phyloP scores from a whole-genome alignment of 2,329 filamentous ascomycete genomes.

The Fusarium keratoplasticum region DNA sequence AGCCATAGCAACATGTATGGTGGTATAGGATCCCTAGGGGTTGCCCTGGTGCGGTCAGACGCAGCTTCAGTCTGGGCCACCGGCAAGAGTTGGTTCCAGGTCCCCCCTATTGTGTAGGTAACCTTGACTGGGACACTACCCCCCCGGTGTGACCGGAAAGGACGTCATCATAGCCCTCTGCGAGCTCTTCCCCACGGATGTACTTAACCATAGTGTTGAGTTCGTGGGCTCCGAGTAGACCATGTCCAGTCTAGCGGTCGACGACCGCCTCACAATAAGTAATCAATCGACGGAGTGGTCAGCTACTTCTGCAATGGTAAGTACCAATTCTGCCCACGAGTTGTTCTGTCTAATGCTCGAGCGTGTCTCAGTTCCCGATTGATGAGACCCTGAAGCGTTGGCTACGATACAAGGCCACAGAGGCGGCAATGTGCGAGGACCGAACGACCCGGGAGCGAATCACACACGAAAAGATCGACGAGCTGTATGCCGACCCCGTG shows the following conservation, averaged over 20 bases:
- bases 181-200: constrained; percentile 83
- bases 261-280: constrained; percentile 76
- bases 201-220: constrained; percentile 89
- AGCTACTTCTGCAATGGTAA: constrained; percentile 1
- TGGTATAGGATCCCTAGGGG: constrained; percentile 79
- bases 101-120: constrained; percentile 83
- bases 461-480: constrained; percentile 74
- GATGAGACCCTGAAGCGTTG: constrained; percentile 55
- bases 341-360: neutral
- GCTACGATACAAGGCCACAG: constrained; percentile 80
- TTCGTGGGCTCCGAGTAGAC: constrained; percentile 78
- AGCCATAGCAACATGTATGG: constrained; percentile 86
- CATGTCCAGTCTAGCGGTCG: constrained; percentile 75
- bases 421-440: constrained; percentile 69
- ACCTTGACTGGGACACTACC: constrained; percentile 80
- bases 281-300: constrained; percentile 88
- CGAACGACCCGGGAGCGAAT: constrained; percentile 65
- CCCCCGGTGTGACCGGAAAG: constrained; percentile 72
- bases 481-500: constrained; percentile 73
- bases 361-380: neutral
- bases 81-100: constrained; percentile 79
- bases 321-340: too few relatives aligned
- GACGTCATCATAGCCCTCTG: constrained; percentile 55
- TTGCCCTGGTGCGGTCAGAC: constrained; percentile 84
- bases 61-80: constrained; percentile 88